Conservation (phyloP, 306 rosid species). For the Vigna nakashimae region DNA sequence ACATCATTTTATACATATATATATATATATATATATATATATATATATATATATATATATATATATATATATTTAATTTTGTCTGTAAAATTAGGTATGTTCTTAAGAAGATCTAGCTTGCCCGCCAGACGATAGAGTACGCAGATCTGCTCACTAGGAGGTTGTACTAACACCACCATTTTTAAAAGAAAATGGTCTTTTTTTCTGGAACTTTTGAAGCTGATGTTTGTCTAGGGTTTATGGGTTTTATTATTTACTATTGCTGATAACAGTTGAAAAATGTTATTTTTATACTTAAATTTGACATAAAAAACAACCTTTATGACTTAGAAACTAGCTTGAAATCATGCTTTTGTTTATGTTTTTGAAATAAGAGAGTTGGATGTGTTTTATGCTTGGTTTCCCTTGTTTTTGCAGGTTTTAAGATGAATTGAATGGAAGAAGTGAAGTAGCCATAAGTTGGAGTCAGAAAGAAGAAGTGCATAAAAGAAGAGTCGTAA, state of each 20-base stretch:
- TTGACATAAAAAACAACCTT: no score
- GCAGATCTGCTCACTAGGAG: constrained; percentile 98
- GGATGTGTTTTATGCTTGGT: no score
- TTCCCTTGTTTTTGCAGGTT: no score
- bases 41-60: background rate
- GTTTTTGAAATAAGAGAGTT: no score
- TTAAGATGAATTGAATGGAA: no score
- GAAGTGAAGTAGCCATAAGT: no score
- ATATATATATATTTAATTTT: background rate
- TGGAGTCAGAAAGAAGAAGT: no score
- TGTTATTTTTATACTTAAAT: no score
- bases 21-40: background rate
- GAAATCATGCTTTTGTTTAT: no score
- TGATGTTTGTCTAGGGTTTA: background rate
- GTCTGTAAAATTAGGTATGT: constrained; percentile 66
- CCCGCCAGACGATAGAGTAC: constrained; percentile 87
- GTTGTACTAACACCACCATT: constrained; percentile 39
- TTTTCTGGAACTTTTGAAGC: background rate
- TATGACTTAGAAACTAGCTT: no score
- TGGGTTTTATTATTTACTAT: background rate
- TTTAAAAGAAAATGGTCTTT: no score
- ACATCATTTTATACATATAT: background rate
- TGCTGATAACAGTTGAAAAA: background rate
- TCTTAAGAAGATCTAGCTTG: constrained; percentile 92
- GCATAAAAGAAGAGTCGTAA: no score